Evolutionary conservation across 2,329 filamentous ascomycete genomes (phyloP), one percentile per base, ranked within the genome.

Genomic region (Hawksworthiomyces lignivorus): DNA sequence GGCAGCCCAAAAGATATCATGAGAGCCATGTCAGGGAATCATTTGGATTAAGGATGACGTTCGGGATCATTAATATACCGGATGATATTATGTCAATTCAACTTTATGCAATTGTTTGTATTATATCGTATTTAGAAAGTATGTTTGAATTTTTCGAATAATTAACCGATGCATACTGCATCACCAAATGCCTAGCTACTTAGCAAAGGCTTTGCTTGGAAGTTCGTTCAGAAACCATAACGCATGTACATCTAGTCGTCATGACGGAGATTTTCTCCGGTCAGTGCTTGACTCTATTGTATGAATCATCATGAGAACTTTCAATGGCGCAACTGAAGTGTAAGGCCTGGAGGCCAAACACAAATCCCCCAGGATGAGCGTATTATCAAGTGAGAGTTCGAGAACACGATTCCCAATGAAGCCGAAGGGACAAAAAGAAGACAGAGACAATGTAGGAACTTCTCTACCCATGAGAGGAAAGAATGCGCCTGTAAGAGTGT

Each of bases 241-340:
- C 55, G 59, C 55, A 60, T 60, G 57, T 48, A 45, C 41, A 32
- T 54, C 61, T 53, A 56, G 55, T 73, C 69, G 62, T 67, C 61
- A 61, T 54, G 50, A 53, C 54, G 56, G 55, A 54, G 54, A 11
- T 59, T 59, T 59, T 56, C 55, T 49, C 48, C 51, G 57, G 78
- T 95, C 86, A 85, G 89, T 87, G 88, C 88, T 96, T 96, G 88
- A 96, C 88, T 96, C 89, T 94, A 89, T 89, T 71, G 73, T 79
- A 83, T 75, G 72, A 82, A 78, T 95, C 88, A 95, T 96, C 89
- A 95, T 75, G 55, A 82, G 67, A 75, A 75, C 75, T 84, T 77
- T 65, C 34, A 10, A 14, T 10, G 18, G 21, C 40, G n/a, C n/a
- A n/a, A n/a, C n/a, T n/a, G n/a, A n/a, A 21, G 22, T 17, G 7